Conservation (phyloP, 805 yeast genomes). For the Candida berthetii region DNA sequence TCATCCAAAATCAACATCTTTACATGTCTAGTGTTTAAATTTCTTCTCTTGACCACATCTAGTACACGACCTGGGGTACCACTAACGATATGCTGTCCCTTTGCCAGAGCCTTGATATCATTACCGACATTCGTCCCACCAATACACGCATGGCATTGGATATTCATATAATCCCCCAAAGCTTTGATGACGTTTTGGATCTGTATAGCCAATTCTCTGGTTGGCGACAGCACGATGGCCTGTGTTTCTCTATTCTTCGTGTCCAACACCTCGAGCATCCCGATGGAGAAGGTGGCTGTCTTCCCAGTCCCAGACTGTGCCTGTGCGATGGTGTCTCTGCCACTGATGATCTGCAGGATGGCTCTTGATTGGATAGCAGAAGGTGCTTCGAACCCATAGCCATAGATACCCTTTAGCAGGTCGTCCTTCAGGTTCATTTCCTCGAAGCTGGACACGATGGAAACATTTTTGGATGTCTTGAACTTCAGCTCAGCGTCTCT, state of each 20-base stretch:
- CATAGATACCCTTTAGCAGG: constrained; percentile 61
- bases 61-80: constrained; percentile 97
- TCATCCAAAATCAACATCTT: constrained; percentile 92
- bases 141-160: constrained; percentile 84
- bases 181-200: constrained; percentile 84
- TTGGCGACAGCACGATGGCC: constrained; percentile 89
- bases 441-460: constrained; percentile 60
- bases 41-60: constrained; percentile 85
- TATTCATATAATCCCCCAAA: constrained; percentile 82
- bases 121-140: constrained; percentile 87
- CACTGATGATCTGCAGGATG: constrained; percentile 87
- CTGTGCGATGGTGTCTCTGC: constrained; percentile 95
- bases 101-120: constrained; percentile 68
- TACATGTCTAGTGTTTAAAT: constrained; percentile 63
- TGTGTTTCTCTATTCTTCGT: constrained; percentile 69
- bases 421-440: constrained; percentile 70
- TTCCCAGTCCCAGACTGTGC: constrained; percentile 99
- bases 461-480: constrained; percentile 49
- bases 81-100: constrained; percentile 86
- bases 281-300: constrained; percentile 96
- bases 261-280: constrained; percentile 84
- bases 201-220: constrained; percentile 93
- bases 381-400: constrained; percentile 93
- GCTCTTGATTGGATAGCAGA: constrained; percentile 98
- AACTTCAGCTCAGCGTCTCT: constrained; percentile 56